A percentile compares a stretch with the other conserved stretches of the same genome.
Conservation (phyloP, 345 rosid genomes). For the Barbarea vulgaris region DNA sequence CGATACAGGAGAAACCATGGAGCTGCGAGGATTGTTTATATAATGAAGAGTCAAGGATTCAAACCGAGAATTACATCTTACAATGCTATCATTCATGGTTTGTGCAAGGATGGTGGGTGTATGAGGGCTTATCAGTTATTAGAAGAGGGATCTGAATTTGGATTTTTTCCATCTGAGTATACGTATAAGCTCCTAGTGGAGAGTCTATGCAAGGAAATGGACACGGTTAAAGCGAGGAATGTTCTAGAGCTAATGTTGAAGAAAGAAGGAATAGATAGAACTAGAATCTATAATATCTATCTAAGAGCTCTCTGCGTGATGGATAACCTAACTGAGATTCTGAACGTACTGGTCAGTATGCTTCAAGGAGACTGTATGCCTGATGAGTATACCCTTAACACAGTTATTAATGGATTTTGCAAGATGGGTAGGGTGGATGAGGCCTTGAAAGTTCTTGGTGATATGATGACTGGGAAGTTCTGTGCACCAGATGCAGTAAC, state of each 20-base stretch:
- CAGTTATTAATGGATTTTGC: constrained; percentile 77
- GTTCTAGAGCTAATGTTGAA: constrained; percentile 63
- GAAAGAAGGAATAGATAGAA: constrained; percentile 55
- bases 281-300: constrained; percentile 74
- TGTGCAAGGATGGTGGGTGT: constrained; percentile 70
- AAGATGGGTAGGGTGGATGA: constrained; percentile 73
- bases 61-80: constrained; percentile 62
- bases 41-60: constrained; percentile 68
- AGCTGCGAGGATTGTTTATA: constrained; percentile 76
- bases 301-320: constrained; percentile 64
- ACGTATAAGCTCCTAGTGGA: constrained; percentile 75
- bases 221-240: constrained; percentile 54
- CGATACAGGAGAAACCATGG: constrained; percentile 62
- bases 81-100: constrained; percentile 75
- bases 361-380: constrained; percentile 71
- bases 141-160: constrained; percentile 67
- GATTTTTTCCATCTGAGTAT: constrained; percentile 68
- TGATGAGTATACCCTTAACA: constrained; percentile 78
- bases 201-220: constrained; percentile 64
- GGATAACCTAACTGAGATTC: constrained; percentile 65
- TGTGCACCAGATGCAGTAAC: constrained; percentile 76
- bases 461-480: constrained; percentile 76
- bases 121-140: constrained; percentile 84
- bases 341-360: constrained; percentile 74
- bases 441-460: constrained; percentile 67